Percentiles rank a stretch among this genome's conserved stretches.
Conservation (phyloP, 192 early-diverging fungal species). For the Chytriomyces sp. region DNA sequence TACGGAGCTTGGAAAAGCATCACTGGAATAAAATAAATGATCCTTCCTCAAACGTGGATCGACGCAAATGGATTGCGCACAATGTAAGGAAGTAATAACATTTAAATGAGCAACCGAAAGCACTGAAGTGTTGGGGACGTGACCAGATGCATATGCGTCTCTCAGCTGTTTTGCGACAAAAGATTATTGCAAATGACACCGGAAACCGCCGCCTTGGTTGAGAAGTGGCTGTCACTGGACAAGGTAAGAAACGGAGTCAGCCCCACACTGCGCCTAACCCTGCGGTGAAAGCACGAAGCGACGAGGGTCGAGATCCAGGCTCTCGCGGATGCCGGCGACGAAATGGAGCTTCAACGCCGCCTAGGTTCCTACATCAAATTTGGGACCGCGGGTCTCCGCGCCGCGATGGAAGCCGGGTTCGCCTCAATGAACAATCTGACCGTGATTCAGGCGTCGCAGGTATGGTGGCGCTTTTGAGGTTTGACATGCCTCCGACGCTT, state of each 20-base stretch:
- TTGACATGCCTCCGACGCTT: not conserved
- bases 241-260: slow-evolving; percentile 35
- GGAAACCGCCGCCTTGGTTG: slow-evolving; percentile 13
- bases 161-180: not conserved
- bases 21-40: no score
- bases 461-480: slow-evolving; percentile 6
- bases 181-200: not conserved
- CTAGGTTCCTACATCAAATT: slow-evolving; percentile 74
- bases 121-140: no score
- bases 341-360: slow-evolving; percentile 54
- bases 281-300: slow-evolving; percentile 37
- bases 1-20: no score
- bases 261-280: not conserved
- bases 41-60: no score
- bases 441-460: slow-evolving; percentile 90
- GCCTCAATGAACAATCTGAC: slow-evolving; percentile 91
- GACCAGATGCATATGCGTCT: not conserved
- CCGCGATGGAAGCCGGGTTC: slow-evolving; percentile 94
- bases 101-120: no score
- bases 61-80: no score
- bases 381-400: slow-evolving; percentile 86
- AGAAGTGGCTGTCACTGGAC: slow-evolving; percentile 63
- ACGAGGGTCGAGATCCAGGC: slow-evolving; percentile 62
- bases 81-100: no score
- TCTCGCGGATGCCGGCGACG: slow-evolving; percentile 51